A percentile compares a stretch with the other conserved stretches of the same genome.
phyloP scores from a whole-genome alignment of 1,139 yeast genomes.

The Hansenula sp. region DNA sequence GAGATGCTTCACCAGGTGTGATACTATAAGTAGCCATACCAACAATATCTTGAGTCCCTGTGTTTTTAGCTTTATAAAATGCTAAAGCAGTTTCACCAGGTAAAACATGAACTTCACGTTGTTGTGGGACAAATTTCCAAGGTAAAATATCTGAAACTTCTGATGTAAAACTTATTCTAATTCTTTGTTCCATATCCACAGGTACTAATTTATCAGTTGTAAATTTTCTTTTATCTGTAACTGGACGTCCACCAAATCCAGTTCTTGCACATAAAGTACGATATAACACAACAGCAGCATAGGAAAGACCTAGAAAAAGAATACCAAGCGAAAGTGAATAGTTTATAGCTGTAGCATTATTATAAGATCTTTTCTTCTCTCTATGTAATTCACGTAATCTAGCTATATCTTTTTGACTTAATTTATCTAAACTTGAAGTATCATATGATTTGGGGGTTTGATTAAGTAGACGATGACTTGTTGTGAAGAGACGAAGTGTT shows the following conservation, averaged over 20 bases:
- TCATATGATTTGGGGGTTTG: constrained; percentile 3
- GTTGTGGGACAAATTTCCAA: constrained; percentile 95
- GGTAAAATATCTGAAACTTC: constrained; percentile 91
- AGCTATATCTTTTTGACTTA: constrained; percentile 29
- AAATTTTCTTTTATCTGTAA: constrained; percentile 75
- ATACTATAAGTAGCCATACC: constrained; percentile 99
- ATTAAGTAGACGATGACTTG: no score
- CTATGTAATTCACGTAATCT: constrained; percentile 27
- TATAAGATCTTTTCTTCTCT: constrained; percentile 28
- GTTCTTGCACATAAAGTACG: constrained; percentile 91
- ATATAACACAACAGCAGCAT: constrained; percentile 91
- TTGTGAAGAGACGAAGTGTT: background rate
- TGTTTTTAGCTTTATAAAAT: constrained; percentile 87
- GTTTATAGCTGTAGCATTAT: constrained; percentile 53
- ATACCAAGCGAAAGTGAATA: constrained; percentile 72
- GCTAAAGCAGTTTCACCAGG: constrained; percentile 99
- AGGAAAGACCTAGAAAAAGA: constrained; percentile 73
- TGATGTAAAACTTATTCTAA: constrained; percentile 81
- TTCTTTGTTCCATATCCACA: constrained; percentile 78
- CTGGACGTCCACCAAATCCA: constrained; percentile 95
- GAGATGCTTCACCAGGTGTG: constrained; percentile 94
- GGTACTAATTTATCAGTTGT: constrained; percentile 88
- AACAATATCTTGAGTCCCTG: constrained; percentile 81
- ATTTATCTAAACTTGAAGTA: constrained; percentile 19
- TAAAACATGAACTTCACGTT: constrained; percentile 84